Evolutionary conservation across 768 basidiomycete genomes (phyloP).

Genomic region (Suillus occidentalis): DNA sequence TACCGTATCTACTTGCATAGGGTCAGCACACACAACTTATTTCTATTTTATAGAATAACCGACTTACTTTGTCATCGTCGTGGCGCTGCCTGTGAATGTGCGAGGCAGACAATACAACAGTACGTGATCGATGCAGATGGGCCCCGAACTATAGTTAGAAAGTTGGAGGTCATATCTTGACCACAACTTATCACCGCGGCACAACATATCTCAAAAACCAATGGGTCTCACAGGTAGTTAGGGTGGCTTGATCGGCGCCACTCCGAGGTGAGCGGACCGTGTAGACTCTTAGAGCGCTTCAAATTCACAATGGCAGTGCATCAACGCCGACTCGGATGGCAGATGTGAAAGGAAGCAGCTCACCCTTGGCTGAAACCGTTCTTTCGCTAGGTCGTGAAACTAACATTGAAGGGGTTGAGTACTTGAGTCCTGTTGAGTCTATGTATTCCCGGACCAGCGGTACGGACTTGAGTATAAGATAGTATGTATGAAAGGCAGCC

Average conservation of each 20-base stretch:
- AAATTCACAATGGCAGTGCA: conserved; percentile 45
- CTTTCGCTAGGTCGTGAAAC: conserved; percentile 66
- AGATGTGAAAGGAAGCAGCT: background rate
- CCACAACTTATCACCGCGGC: conserved; percentile 85
- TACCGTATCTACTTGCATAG: too few species aligned
- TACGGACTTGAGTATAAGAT: conserved; percentile 72
- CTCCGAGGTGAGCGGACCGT: conserved; percentile 73
- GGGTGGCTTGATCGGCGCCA: conserved; percentile 95
- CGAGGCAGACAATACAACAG: conserved; percentile 82
- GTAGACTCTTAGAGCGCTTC: conserved; percentile 48
- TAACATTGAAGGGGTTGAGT: conserved; percentile 72
- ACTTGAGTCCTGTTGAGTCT: too few species aligned
- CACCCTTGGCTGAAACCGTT: conserved; percentile 95
- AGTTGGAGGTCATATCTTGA: too few species aligned
- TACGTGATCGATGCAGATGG: too few species aligned
- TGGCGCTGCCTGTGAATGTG: conserved; percentile 87
- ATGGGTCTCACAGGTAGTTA: conserved; percentile 66
- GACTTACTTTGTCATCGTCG: conserved; percentile 88
- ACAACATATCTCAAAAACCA: background rate
- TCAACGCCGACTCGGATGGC: background rate
- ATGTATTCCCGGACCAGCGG: conserved; percentile 15
- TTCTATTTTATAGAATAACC: background rate
- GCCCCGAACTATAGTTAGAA: conserved; percentile 63
- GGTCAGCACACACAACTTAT: too few species aligned
- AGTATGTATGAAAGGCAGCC: conserved; percentile 44